Conservation (phyloP, 768 basidiomycete species). For the Leccinum ochraceum region DNA sequence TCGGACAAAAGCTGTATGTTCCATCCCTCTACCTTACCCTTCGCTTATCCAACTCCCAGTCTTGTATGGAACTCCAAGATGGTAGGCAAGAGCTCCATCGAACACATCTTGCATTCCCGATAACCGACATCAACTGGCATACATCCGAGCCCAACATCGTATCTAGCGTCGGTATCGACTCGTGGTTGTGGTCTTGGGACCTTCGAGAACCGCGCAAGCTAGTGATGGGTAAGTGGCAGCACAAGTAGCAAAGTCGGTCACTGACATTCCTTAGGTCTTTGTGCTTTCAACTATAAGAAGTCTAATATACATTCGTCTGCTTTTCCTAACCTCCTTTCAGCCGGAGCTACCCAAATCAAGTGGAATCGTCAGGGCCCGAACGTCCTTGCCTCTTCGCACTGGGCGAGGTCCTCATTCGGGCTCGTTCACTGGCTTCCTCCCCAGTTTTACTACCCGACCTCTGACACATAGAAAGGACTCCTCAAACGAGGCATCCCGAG, state of each 20-base stretch:
- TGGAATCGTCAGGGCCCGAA: constrained; percentile 91
- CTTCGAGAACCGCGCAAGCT: constrained; percentile 60
- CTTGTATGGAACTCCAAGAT: constrained; percentile 93
- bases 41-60: constrained; percentile 35
- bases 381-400: constrained; percentile 87
- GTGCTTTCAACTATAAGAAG: constrained; percentile 54
- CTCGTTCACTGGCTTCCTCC: neutral
- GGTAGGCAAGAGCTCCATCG: constrained; percentile 76
- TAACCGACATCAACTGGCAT: constrained; percentile 99
- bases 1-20: constrained; percentile 85
- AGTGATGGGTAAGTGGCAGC: constrained; percentile 51
- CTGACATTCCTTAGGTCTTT: constrained; percentile 43
- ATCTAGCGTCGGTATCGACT: constrained; percentile 38
- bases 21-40: neutral
- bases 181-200: constrained; percentile 96
- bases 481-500: constrained; percentile 37
- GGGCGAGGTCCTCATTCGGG: constrained; percentile 91
- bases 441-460: constrained; percentile 6
- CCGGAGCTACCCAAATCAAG: constrained; percentile 92
- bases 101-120: constrained; percentile 88
- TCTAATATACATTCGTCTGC: neutral
- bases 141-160: constrained; percentile 81
- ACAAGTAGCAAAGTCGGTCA: neutral
- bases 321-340: constrained; percentile 38
- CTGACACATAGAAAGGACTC: constrained; percentile 71